Evolutionary conservation across 2,329 filamentous ascomycete genomes (phyloP), one percentile per base, ranked within the genome.

Genomic region (Cordyceps tenuipes): DNA sequence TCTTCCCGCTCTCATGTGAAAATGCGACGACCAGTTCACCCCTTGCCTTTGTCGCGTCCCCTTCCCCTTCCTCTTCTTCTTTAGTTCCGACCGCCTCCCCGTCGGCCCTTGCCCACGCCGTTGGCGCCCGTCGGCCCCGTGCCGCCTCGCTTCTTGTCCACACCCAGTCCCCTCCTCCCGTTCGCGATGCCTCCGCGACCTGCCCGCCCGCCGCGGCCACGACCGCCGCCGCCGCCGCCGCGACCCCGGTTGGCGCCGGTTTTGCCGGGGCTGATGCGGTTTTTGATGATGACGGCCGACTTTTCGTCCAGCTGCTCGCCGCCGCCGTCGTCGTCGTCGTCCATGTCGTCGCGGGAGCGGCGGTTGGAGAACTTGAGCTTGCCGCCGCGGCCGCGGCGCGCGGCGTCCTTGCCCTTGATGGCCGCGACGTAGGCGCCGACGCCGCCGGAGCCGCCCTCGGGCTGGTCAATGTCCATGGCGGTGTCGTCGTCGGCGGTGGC

Each of bases 281-380:
- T 79, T 73, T 82, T 83, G 64, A 85, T 75, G 39, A 74, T 75
- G 44, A 77, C 76, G 5, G 79, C 78, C 60, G 80, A 80, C 43
- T 77, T 77, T 31, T 80, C 79, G 31, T 80, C 78, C 72, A n/a
- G 36, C 59, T 13, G 31, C 6, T 19, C 79, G 12, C 48, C 57
- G 12, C 48, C 57, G 17, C 80, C 79, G 34, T 78, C 76, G 17
- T 79, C 80, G 29, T 79, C 76, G 46, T 76, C 76, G 41, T 76
- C 72, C 31, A 76, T 73, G 15, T 74, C 75, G 31, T 76, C 76
- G 53, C 75, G 75, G 60, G 72, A 72, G 59, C 77, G 78, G 69
- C 80, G 82, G 72, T 89, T 89, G 43, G 83, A 85, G 75, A 88
- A 89, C 77, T 89, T 89, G 66, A 90, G 76, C 71, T 84, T 83